Evolutionary conservation across 306 rosid species (phyloP).

Genomic region (Fragaria vesca): DNA sequence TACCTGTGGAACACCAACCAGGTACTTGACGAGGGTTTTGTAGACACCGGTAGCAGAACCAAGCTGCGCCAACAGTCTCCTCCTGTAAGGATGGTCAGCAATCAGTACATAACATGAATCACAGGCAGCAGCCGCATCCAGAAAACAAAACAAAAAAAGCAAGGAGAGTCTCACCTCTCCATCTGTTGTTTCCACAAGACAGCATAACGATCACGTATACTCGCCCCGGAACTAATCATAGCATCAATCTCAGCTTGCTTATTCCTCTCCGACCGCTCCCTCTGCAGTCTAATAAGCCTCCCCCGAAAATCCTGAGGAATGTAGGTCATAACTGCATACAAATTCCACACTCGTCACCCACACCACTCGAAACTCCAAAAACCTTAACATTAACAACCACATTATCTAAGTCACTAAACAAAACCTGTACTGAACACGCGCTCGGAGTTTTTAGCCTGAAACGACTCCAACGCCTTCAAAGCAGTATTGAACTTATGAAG

Average conservation of each 20-base stretch:
- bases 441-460: constrained; percentile 81
- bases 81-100: constrained; percentile 47
- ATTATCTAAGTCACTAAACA: neutral
- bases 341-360: constrained; percentile 11
- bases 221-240: constrained; percentile 78
- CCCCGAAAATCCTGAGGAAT: constrained; percentile 99
- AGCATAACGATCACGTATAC: constrained; percentile 72
- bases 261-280: constrained; percentile 96
- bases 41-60: constrained; percentile 98
- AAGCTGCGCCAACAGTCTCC: constrained; percentile 86
- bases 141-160: constrained; percentile 8
- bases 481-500: constrained; percentile 49
- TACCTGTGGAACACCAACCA: constrained; percentile 99
- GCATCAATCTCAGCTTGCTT: constrained; percentile 88
- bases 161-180: constrained; percentile 65
- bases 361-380: neutral
- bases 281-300: constrained; percentile 79
- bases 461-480: constrained; percentile 58
- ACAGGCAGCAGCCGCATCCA: constrained; percentile 5
- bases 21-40: constrained; percentile 92
- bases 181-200: constrained; percentile 92
- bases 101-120: constrained; percentile 27
- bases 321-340: constrained; percentile 88
- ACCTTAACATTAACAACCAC: neutral
- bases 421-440: constrained; percentile 86